Base-by-base conservation (phyloP, 139 green algal species). In the Volvox africanus region DNA sequence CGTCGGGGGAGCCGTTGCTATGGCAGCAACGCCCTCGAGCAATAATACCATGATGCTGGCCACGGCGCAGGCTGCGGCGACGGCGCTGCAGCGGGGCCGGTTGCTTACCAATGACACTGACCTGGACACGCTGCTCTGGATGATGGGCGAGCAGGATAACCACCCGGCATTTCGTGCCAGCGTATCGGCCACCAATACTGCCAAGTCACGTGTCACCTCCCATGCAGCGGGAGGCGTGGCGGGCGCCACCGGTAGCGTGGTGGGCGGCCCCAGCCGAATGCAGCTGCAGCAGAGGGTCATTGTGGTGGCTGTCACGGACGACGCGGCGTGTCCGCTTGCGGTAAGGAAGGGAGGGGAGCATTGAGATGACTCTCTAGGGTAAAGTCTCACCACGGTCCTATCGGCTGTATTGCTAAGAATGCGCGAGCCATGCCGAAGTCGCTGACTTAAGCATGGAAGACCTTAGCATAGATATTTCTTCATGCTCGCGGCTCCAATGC, bases 61-160 rank as follows among this genome's bases (percentile, higher is more conserved):
- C 14, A 32, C 85, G 24, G 85, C 85, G 30, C 30, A 55, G 26
- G 37, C 69, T n/a, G 85, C 85, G 0, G 69, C 44, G 21, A 44
- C 69, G 5, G 37, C 69, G 30, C 24, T 90, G 73, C 50, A 84
- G 30, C 86, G 86, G 50, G 86, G 86, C 22, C 86, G 86, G 71
- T 69, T 90, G 86, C 50, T 90, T 9, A 83, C 73, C 30, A 84
- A 83, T 44, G 86, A 90, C 86, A 84, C 2, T 24, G 86, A 90
- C 50, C 86, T 90, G 30, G 86, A 90, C 50, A 83, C 73, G 73
- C 73, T 90, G 36, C 30, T 83, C 21, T 76, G 61, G 26, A 69
- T 83, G 30, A 33, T 83, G 50, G 32, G 35, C 14, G 86, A 90
- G 0, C 86, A 90, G 86, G 86, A 90, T 44, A 36, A 67, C 30